Base-by-base conservation (phyloP, 2,329 filamentous ascomycete genomes). In the Botrytis hyacinthi region DNA sequence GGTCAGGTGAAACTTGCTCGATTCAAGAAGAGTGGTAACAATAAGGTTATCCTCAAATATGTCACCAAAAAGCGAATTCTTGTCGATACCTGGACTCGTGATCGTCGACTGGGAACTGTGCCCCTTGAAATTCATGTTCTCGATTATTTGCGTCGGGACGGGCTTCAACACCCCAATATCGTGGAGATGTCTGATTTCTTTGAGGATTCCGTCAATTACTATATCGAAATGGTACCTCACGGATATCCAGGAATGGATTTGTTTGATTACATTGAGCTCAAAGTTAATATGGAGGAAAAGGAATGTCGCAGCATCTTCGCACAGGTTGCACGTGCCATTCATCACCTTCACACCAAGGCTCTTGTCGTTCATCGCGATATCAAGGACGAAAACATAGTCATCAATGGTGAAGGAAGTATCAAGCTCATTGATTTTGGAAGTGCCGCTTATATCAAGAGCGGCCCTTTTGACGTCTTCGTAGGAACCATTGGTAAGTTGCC, bases 381-480 rank as follows among this genome's bases (percentile, higher is more conserved):
- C 87, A 99, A 99, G 82, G 96, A 99, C 79, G 96, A 99, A 84
- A 99, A 99, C 78, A 93, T 99, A 44, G 93, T 99, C 72, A 86
- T 99, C 26, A 96, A 99, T 80, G 95, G 96, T 51, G 95, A 98
- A 81, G 95, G 95, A 40, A 91, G 92, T 78, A 97, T 99, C 83
- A 98, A 98, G 84, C 86, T 99, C 79, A 98, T 98, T 78, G 96
- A 99, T 83, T 99, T 99, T 83, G 96, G 96, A 74, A 98, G 95
- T 81, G 96, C 96, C 74, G 95, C 96, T 75, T 99, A 99, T 82
- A 97, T 98, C 85, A 98, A 97, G 85, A 98, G 92, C 82, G 96
- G 96, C 22, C 96, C 96, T 63, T 99, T 99, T 86, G 95, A 98
- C 82, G 96, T 99, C 22, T 99, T 99, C 84, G 96, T 99, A 70